Evolutionary conservation across 2,329 filamentous ascomycete species (phyloP).

Genomic region (Exophiala phaeomuriformis): DNA sequence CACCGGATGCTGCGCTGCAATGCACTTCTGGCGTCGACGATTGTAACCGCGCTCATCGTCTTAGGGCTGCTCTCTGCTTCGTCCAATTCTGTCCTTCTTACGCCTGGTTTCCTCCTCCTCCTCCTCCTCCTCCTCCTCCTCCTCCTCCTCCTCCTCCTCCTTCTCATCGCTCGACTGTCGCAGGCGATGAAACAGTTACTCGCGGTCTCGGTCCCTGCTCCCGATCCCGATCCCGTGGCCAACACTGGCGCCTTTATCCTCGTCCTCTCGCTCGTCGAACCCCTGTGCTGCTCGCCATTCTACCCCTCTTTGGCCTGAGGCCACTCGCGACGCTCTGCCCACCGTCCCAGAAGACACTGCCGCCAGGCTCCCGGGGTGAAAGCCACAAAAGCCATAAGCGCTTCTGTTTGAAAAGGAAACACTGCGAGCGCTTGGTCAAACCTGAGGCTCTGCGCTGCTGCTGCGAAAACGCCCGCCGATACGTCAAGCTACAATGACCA

Average conservation of each 20-base stretch:
- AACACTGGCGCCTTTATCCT: conserved; percentile 7
- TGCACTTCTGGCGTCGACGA: conserved; percentile 1
- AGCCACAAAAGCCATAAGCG: conserved; percentile 1
- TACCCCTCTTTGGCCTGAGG: conserved; percentile 15
- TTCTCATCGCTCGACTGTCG: conserved; percentile 13
- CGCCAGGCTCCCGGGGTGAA: conserved; percentile 2
- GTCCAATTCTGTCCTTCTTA: conserved; percentile 8
- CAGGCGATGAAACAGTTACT: conserved; percentile 23
- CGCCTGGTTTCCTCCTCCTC: conserved; percentile 15
- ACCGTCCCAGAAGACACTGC: conserved; percentile 3
- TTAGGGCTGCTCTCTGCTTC: conserved; percentile 2
- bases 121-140: too few relatives aligned
- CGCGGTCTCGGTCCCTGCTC: conserved; percentile 13
- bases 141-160: conserved; percentile 9
- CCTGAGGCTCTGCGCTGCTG: conserved; percentile 18
- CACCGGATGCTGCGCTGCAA: neutral
- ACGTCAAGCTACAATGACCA: conserved; percentile 28
- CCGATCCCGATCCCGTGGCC: conserved; percentile 13
- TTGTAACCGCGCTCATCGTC: conserved; percentile 20
- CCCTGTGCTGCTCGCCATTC: conserved; percentile 21
- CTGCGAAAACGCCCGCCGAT: conserved; percentile 14
- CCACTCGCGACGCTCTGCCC: conserved; percentile 5
- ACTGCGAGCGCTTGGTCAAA: conserved; percentile 23
- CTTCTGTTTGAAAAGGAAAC: conserved; percentile 18
- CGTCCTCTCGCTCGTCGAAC: conserved; percentile 19